Evolutionary conservation across 148 eudicot genomes (phyloP).

Genomic region (Spergularia marina): DNA sequence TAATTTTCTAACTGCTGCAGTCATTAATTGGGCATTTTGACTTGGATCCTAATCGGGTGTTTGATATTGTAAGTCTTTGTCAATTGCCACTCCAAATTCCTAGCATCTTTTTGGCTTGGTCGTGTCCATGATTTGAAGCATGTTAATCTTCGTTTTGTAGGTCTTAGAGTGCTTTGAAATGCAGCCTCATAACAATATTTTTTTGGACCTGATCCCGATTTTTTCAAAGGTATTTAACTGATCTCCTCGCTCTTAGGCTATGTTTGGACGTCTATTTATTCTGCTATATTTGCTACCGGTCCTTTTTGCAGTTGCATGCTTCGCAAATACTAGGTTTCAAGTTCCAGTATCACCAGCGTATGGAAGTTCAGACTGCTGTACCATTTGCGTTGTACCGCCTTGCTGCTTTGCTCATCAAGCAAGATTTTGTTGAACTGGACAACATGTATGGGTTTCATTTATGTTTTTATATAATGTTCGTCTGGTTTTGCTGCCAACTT

Average conservation of each 20-base stretch:
- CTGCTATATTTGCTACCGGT: conserved; percentile 6
- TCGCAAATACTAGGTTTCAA: conserved; percentile 95
- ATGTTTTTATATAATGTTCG: neutral
- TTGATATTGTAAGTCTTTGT: conserved; percentile 83
- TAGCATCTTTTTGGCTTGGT: neutral
- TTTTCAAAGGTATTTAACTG: conserved; percentile 74
- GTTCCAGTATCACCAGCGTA: conserved; percentile 92
- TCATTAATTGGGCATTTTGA: conserved; percentile 97
- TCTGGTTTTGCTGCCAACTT: neutral
- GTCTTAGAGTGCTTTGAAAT: conserved; percentile 96
- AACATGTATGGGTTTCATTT: conserved; percentile 65
- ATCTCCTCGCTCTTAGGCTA: neutral
- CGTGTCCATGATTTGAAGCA: neutral
- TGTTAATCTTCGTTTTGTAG: conserved; percentile 31
- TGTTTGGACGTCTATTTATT: neutral
- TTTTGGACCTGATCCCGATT: conserved; percentile 89
- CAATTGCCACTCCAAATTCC: conserved; percentile 1
- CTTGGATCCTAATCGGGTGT: conserved; percentile 97
- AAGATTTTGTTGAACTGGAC: conserved; percentile 88
- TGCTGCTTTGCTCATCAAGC: conserved; percentile 85
- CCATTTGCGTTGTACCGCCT: conserved; percentile 84
- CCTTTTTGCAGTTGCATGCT: conserved; percentile 82
- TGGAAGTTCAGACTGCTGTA: conserved; percentile 67
- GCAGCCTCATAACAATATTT: conserved; percentile 71
- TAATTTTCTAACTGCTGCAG: conserved; percentile 45